Evolutionary conservation across 2,329 filamentous ascomycete species (phyloP).

Genomic region (Aotearoamyces nothofagi): DNA sequence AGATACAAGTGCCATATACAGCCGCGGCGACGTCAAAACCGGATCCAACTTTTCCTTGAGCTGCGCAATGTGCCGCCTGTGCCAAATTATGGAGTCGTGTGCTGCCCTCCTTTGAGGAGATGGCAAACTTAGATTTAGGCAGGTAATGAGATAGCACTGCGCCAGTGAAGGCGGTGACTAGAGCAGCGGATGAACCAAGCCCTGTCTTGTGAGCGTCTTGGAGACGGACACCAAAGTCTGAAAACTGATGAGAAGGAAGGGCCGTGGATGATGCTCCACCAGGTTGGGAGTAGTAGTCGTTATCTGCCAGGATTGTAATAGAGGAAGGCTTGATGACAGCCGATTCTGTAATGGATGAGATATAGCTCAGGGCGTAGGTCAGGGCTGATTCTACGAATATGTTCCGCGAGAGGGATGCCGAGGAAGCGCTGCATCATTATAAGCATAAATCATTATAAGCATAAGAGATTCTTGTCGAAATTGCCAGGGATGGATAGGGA

Average conservation of each 20-base stretch:
- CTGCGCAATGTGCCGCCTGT: constrained; percentile 85
- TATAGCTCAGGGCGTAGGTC: constrained; percentile 75
- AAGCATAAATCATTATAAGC: constrained; percentile 4
- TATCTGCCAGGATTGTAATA: constrained; percentile 83
- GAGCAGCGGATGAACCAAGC: constrained; percentile 82
- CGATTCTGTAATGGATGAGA: constrained; percentile 27
- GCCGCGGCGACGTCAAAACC: constrained; percentile 93
- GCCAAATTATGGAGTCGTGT: constrained; percentile 76
- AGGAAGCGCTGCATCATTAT: constrained; percentile 11
- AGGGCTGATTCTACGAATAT: constrained; percentile 88
- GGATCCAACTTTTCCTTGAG: constrained; percentile 90
- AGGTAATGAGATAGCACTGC: constrained; percentile 67
- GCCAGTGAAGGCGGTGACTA: constrained; percentile 77
- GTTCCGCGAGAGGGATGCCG: constrained; percentile 42
- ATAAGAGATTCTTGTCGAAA: not conserved
- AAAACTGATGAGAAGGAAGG: constrained; percentile 44
- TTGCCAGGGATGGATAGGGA: not conserved
- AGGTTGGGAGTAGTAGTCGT: constrained; percentile 81
- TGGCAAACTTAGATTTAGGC: constrained; percentile 36
- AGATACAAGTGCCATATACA: constrained; percentile 81
- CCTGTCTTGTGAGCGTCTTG: constrained; percentile 84
- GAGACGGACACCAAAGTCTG: constrained; percentile 62
- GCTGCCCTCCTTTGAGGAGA: constrained; percentile 36
- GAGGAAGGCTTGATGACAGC: constrained; percentile 47
- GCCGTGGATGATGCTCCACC: constrained; percentile 19